Evolutionary conservation across 2,329 filamentous ascomycete species (phyloP).

Genomic region (Coleophoma cylindrospora): DNA sequence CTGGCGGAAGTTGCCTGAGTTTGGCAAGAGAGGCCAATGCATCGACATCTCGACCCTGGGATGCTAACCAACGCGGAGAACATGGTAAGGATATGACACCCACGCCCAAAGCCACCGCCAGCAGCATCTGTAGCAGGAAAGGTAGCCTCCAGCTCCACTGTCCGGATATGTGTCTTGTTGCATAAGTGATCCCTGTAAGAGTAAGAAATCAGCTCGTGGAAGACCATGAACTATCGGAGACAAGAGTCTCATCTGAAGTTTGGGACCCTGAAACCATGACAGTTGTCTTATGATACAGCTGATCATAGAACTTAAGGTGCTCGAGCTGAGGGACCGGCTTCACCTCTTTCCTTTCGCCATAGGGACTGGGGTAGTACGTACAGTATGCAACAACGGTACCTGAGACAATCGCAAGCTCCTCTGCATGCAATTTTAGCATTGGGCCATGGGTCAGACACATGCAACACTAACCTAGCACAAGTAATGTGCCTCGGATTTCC

Average conservation of each 20-base stretch:
- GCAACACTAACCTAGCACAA: slow-evolving; percentile 15
- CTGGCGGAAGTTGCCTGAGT: slow-evolving; percentile 41
- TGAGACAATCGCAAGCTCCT: slow-evolving; percentile 33
- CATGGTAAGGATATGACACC: slow-evolving; percentile 43
- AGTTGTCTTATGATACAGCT: too few species aligned
- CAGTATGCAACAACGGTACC: slow-evolving; percentile 39
- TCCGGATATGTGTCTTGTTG: slow-evolving; percentile 30
- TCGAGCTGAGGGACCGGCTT: too few species aligned
- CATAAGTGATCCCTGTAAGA: slow-evolving; percentile 29
- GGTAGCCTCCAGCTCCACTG: slow-evolving; percentile 28
- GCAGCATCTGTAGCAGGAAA: slow-evolving; percentile 20
- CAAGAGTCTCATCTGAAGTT: too few species aligned
- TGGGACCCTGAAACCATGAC: too few species aligned
- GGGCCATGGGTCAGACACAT: background rate
- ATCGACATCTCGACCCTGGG: slow-evolving; percentile 41
- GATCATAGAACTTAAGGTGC: too few species aligned
- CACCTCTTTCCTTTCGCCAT: too few species aligned
- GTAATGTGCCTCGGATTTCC: slow-evolving; percentile 17
- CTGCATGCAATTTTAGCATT: slow-evolving; percentile 29
- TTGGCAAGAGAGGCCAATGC: slow-evolving; percentile 41
- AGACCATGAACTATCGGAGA: too few species aligned
- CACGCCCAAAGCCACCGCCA: slow-evolving; percentile 24
- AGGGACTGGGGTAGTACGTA: too few species aligned
- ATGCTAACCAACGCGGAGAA: slow-evolving; percentile 30
- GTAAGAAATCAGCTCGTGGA: too few species aligned